phyloP scores from a whole-genome alignment of 2,329 filamentous ascomycete species.

The Verticillium nonalfalfae region DNA sequence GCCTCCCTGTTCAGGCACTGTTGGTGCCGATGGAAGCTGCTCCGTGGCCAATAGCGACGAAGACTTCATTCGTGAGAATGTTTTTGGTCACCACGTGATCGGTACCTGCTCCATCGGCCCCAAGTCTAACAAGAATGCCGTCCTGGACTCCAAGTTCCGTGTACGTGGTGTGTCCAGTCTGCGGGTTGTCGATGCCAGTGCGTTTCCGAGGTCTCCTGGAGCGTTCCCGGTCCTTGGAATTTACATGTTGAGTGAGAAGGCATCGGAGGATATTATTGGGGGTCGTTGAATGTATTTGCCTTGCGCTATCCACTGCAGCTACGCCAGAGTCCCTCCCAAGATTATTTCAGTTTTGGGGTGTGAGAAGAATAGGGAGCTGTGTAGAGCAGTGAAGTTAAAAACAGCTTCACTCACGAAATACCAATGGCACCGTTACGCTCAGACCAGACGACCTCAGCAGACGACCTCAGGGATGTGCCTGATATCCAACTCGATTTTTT shows the following conservation, averaged over 20 bases:
- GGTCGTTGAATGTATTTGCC: too few relatives aligned
- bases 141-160: constrained; percentile 50
- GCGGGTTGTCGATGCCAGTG: constrained; percentile 55
- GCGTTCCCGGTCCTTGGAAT: not conserved
- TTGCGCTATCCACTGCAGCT: too few relatives aligned
- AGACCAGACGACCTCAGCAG: too few relatives aligned
- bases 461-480: too few relatives aligned
- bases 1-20: not conserved
- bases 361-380: too few relatives aligned
- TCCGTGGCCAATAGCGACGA: constrained; percentile 1
- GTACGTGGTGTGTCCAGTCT: constrained; percentile 49
- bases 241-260: not conserved
- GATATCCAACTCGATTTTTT: too few relatives aligned
- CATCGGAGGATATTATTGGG: not conserved
- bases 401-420: too few relatives aligned
- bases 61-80: constrained; percentile 5
- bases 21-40: constrained; percentile 2
- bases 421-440: too few relatives aligned
- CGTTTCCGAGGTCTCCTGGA: constrained; percentile 28
- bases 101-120: constrained; percentile 51
- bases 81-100: constrained; percentile 51
- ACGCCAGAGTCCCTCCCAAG: too few relatives aligned
- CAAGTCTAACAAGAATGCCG: constrained; percentile 47
- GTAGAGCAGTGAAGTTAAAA: too few relatives aligned
- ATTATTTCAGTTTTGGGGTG: too few relatives aligned